These are phyloP conservation scores for Dacryopinax spathularia DNA, from an alignment of 768 basidiomycete genomes.

Conservation along the genomic window DNA sequence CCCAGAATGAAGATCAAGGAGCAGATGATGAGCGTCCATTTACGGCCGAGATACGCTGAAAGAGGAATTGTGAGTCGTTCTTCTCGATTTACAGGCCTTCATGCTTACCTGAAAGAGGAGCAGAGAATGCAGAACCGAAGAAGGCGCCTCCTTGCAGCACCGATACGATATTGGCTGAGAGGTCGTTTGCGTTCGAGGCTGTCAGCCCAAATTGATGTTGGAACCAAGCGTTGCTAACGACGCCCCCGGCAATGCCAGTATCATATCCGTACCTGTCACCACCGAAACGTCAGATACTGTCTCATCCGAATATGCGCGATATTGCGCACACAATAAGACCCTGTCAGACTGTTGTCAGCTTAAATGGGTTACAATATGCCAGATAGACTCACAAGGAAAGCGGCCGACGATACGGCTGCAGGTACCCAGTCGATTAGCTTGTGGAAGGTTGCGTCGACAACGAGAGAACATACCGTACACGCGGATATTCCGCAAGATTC, in stretches of 20 bases:
- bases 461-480: background rate
- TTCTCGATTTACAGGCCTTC: constrained; percentile 11
- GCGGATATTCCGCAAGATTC: background rate
- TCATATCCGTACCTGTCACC: background rate
- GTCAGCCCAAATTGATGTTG: constrained; percentile 43
- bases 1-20: constrained; percentile 53
- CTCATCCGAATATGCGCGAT: too few species aligned
- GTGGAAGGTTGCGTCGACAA: background rate
- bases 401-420: background rate
- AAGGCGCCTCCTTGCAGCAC: constrained; percentile 79
- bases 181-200: constrained; percentile 15
- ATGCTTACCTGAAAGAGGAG: background rate
- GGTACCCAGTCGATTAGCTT: background rate
- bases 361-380: background rate
- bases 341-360: background rate
- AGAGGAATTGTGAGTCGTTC: background rate
- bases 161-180: constrained; percentile 65
- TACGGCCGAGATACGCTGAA: constrained; percentile 46
- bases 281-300: background rate
- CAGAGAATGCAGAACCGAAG: constrained; percentile 28
- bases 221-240: constrained; percentile 52
- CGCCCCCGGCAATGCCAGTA: constrained; percentile 48
- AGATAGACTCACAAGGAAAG: background rate
- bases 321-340: background rate
- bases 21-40: constrained; percentile 46